Base-by-base conservation (phyloP, 2,329 filamentous ascomycete genomes). In the Acrocalymma vagum region DNA sequence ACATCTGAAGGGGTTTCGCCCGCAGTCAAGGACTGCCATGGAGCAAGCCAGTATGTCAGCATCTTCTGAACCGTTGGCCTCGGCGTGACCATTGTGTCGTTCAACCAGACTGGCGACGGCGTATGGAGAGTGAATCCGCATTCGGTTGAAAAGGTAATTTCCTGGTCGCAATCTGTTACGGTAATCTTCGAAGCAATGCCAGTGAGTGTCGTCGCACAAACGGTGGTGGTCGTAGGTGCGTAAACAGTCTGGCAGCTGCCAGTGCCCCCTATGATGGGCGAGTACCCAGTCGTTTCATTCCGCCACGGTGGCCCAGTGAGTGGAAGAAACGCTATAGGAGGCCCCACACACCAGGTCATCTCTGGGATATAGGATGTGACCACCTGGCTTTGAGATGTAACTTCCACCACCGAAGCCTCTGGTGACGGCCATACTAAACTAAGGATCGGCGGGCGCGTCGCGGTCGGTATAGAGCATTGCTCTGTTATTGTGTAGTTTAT, bases 61-160 rank as follows among this genome's bases (percentile, higher is more conserved):
- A 72, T 51, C 0, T 59, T 62, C 38, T 69, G 64, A 16, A 75
- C 54, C 1, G 60, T 67, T 3, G 71, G 71, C 3, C 63, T 57
- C 3, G 69, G 63, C 0, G 72, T 75, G 33, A 72, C 69, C 6
- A 60, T 38, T 5, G 51, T 41, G 21, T 48, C 48, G 30, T 46
- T 41, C 5, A 47, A 42, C 2, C 41, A 35, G 1, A 60, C 59
- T 5, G 68, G 60, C 8, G 62, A 65, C 2, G 72, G 67, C 4
- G 63, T 69, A 5, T 66, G 65, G n/a, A 76, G 47, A 2, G 62
- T 62, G 51, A 68, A 73, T n/a, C 71, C 72, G 32, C 68, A 72
- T 29, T 74, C 65, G 33, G 65, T 75, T 2, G 72, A 76, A 49
- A 76, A 76, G 4, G 73, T 76, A 31, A 77, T 62, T 14, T 75